Percentiles rank a stretch among this genome's conserved stretches.
Evolutionary conservation across 176 grass and related monocot genomes (phyloP).

Genomic region (Cenchrus fungigraminus): DNA sequence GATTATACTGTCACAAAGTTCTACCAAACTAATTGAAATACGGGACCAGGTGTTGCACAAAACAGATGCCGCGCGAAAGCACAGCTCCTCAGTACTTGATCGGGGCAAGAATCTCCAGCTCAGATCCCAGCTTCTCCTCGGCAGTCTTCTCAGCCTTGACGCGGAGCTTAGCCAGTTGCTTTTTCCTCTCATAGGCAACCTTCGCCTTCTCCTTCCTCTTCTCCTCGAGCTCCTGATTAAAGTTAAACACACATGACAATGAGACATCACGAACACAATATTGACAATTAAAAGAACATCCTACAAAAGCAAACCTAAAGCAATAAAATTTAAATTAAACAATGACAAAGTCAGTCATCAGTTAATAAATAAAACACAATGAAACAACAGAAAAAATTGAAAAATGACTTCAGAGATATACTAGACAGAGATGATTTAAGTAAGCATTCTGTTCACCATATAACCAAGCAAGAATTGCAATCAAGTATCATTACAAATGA

Average conservation of each 20-base stretch:
- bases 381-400: too few relatives aligned
- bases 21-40: conserved; percentile 39
- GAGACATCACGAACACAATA: not conserved
- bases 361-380: not conserved
- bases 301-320: not conserved
- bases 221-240: conserved; percentile 72
- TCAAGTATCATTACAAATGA: not conserved
- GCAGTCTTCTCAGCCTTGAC: conserved; percentile 76
- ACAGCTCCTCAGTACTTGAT: conserved; percentile 73
- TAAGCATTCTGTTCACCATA: not conserved
- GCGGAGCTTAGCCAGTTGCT: conserved; percentile 77
- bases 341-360: too few relatives aligned
- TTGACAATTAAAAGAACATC: not conserved
- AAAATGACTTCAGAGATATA: not conserved
- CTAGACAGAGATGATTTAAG: not conserved
- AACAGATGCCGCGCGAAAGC: conserved; percentile 38
- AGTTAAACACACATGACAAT: not conserved
- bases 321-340: too few relatives aligned
- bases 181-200: conserved; percentile 81
- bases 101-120: conserved; percentile 79
- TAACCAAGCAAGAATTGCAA: not conserved
- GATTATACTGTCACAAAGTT: conserved; percentile 44
- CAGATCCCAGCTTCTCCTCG: conserved; percentile 73
- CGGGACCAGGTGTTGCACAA: conserved; percentile 33
- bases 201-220: conserved; percentile 87